These are phyloP conservation scores for Bacidia gigantensis DNA, from an alignment of 495 filamentous ascomycete species.

Conservation along the genomic window DNA sequence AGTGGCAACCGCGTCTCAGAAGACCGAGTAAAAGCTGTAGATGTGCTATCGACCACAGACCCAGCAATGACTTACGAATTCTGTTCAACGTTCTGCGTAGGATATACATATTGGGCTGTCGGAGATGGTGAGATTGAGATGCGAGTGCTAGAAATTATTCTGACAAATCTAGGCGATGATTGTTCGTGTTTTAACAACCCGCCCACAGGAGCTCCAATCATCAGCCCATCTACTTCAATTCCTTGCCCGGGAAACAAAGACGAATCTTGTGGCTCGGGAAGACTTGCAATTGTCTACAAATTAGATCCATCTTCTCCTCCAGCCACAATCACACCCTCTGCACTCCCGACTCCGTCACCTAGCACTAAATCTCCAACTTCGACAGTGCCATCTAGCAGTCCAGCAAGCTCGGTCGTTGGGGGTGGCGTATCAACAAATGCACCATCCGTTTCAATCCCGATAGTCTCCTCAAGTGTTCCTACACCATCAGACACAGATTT, in stretches of 20 bases:
- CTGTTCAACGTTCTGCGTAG: conserved; percentile 11
- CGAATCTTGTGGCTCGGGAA: conserved; percentile 5
- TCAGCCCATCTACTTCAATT: background rate
- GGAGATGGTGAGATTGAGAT: background rate
- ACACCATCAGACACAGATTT: too few relatives aligned
- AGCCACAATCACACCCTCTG: background rate
- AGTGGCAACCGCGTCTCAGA: background rate
- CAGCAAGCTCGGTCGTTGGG: background rate
- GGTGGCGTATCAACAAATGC: too few relatives aligned
- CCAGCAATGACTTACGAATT: conserved; percentile 9
- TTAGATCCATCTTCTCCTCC: background rate
- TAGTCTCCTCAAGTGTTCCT: too few relatives aligned
- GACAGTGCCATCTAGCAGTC: background rate
- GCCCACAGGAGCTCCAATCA: background rate
- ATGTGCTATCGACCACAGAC: background rate
- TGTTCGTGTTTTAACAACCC: background rate
- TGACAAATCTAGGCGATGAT: background rate
- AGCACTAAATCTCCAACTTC: background rate
- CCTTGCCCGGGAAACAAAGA: conserved; percentile 1
- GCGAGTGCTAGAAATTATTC: background rate
- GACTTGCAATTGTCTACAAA: conserved; percentile 3
- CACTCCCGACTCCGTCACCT: background rate
- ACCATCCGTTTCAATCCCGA: too few relatives aligned
- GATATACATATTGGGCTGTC: conserved; percentile 10
- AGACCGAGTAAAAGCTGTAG: background rate